Evolutionary conservation across 345 rosid genomes (phyloP).

Genomic region (Acer negundo): DNA sequence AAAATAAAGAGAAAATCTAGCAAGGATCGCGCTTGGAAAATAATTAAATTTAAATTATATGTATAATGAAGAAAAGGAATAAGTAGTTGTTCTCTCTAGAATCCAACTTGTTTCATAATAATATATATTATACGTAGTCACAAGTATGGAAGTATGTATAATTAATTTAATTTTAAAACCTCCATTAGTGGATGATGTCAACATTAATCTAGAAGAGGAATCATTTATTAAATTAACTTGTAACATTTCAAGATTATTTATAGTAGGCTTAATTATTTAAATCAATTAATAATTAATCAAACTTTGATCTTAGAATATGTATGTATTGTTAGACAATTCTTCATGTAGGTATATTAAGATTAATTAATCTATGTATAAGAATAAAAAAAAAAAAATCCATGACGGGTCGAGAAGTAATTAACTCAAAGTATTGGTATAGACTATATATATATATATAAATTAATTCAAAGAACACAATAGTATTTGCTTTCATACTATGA

Average conservation of each 20-base stretch:
- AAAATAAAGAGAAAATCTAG: conserved; percentile 26
- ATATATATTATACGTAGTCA: too few relatives aligned
- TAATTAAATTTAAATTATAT: neutral
- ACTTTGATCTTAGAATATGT: neutral
- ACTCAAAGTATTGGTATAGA: neutral
- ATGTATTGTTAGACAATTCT: neutral
- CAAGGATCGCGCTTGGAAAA: conserved; percentile 16
- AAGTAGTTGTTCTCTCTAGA: conserved; percentile 33
- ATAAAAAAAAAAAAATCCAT: too few relatives aligned
- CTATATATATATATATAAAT: neutral
- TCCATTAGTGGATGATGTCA: too few relatives aligned
- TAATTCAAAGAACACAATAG: neutral
- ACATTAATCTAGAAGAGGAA: too few relatives aligned
- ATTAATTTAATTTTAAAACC: too few relatives aligned
- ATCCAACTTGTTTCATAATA: conserved; percentile 15
- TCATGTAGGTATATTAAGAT: neutral
- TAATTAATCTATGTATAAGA: neutral
- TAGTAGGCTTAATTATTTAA: neutral
- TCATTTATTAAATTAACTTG: conserved; percentile 1
- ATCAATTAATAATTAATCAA: neutral
- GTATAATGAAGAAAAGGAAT: conserved; percentile 19
- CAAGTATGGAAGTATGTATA: too few relatives aligned
- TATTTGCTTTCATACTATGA: conserved; percentile 11
- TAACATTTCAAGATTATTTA: neutral
- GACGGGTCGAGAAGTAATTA: neutral